phyloP scores from a whole-genome alignment of 2,329 filamentous ascomycete species.

The Nannizziopsis arthrosporioides region DNA sequence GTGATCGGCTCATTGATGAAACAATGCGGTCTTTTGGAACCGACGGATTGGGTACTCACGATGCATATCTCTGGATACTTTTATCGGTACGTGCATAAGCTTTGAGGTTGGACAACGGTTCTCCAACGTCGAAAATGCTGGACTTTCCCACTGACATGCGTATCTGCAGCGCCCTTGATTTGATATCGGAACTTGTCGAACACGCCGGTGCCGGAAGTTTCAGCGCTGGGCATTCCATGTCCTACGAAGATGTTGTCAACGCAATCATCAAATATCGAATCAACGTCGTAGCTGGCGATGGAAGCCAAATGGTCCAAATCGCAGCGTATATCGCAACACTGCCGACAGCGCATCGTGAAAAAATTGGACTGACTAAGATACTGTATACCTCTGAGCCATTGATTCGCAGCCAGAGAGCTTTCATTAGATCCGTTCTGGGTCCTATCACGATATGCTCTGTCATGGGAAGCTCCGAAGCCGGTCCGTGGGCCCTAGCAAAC shows the following conservation, averaged over 20 bases:
- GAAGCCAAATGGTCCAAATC: slow-evolving; percentile 30
- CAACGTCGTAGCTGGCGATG: slow-evolving; percentile 33
- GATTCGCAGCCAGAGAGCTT: slow-evolving; percentile 23
- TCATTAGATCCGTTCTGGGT: slow-evolving; percentile 24
- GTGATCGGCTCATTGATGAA: slow-evolving; percentile 26
- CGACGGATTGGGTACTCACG: slow-evolving; percentile 33
- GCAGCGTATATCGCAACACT: slow-evolving; percentile 28
- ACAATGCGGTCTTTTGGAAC: slow-evolving; percentile 22
- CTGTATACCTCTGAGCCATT: slow-evolving; percentile 38
- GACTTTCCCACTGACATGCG: background rate
- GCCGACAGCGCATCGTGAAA: slow-evolving; percentile 8
- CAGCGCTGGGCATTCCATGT: slow-evolving; percentile 26
- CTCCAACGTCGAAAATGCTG: background rate
- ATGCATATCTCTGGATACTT: slow-evolving; percentile 28
- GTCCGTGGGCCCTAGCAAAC: slow-evolving; percentile 29
- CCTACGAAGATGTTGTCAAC: slow-evolving; percentile 18
- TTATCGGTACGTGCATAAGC: slow-evolving; percentile 26
- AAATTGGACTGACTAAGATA: slow-evolving; percentile 30
- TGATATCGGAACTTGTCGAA: slow-evolving; percentile 32
- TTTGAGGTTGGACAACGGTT: background rate
- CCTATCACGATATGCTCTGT: slow-evolving; percentile 31
- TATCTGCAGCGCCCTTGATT: slow-evolving; percentile 28
- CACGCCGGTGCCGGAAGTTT: slow-evolving; percentile 34
- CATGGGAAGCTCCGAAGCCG: slow-evolving; percentile 36
- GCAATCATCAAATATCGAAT: slow-evolving; percentile 24